Evolutionary conservation across 1,284 basidiomycete species (phyloP), one percentile per base, ranked within the genome.

Genomic region (Inonotus hispidus): DNA sequence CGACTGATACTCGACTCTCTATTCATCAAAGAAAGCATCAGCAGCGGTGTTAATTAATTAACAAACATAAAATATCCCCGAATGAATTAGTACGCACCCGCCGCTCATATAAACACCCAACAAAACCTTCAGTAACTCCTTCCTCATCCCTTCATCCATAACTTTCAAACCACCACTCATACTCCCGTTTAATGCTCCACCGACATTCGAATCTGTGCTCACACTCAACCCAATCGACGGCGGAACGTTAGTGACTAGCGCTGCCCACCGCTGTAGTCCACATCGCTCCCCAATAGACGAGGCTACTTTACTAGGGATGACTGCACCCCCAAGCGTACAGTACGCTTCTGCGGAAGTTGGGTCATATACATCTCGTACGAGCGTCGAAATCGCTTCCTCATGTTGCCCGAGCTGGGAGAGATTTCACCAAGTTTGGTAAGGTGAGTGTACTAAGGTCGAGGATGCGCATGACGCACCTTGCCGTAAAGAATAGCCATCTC

Each of bases 401-500:
- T 93, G 85, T 52, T 87, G 77, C 11, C 80, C 81, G 3, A 85
- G 79, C 88, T 92, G 55, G 2, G 6, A 16, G 14, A 2, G 1
- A 19, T n/a, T 39, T 19, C 25, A 41, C 52, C 45, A 59, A 16
- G 4, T 49, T 49, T 3, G 25, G 46, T 3, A 4, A 16, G 19
- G 11, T 14, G 41, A 39, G 16, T 39, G 38, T 46, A 46, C 4
- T 23, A 7, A 47, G 5, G 19, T 5, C 5, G 21, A 43, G 27
- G 21, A 16, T 52, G 19, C 56, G n/a, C 45, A 57, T 35, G 39
- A 68, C 76, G 41, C 66, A 92, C 92, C 78, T 92, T 92, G 10
- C 91, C 92, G 62, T 92, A 82, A 1, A 95, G 75, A 38, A 96
- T 83, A 0, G 91, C 91, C 23, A 86, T 71, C 70, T 96, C 94